A percentile compares a stretch with the other conserved stretches of the same genome.
Evolutionary conservation across 2,329 filamentous ascomycete species (phyloP).

Genomic region (Aureobasidium sp.): DNA sequence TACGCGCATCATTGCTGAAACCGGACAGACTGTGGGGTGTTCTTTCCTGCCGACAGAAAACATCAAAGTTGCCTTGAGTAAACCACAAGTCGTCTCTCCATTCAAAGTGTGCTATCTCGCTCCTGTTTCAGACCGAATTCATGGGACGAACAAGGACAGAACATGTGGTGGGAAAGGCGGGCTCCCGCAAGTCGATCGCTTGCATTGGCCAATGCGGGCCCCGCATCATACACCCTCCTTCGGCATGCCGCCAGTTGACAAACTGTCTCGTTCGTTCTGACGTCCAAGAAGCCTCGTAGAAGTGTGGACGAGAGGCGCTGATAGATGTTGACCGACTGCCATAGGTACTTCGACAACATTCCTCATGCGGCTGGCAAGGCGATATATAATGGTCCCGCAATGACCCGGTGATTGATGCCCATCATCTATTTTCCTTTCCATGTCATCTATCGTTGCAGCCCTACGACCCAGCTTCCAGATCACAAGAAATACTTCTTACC

Average conservation of each 20-base stretch:
- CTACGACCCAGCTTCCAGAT: not conserved
- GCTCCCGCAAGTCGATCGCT: not conserved
- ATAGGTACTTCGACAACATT: not conserved
- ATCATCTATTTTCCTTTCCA: slow-evolving; percentile 1
- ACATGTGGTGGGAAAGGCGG: not conserved
- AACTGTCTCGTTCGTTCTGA: not conserved
- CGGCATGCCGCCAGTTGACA: not conserved
- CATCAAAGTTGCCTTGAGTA: not conserved
- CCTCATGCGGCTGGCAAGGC: not conserved
- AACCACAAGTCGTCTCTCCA: not conserved
- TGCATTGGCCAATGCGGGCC: not conserved
- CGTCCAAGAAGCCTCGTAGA: not conserved
- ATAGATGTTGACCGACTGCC: not conserved
- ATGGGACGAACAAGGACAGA: not conserved
- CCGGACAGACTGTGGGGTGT: not conserved
- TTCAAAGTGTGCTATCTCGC: not conserved
- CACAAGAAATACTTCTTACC: not conserved
- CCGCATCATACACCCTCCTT: not conserved
- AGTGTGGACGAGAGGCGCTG: not conserved
- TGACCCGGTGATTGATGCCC: slow-evolving; percentile 2
- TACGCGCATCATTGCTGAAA: slow-evolving; percentile 1
- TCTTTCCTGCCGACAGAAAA: not conserved
- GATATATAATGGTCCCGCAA: not conserved
- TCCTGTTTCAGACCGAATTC: not conserved
- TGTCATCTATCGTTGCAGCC: slow-evolving; percentile 5